These are phyloP conservation scores for Fusarium ambrosium DNA, from an alignment of 2,329 filamentous ascomycete species.

Conservation along the genomic window DNA sequence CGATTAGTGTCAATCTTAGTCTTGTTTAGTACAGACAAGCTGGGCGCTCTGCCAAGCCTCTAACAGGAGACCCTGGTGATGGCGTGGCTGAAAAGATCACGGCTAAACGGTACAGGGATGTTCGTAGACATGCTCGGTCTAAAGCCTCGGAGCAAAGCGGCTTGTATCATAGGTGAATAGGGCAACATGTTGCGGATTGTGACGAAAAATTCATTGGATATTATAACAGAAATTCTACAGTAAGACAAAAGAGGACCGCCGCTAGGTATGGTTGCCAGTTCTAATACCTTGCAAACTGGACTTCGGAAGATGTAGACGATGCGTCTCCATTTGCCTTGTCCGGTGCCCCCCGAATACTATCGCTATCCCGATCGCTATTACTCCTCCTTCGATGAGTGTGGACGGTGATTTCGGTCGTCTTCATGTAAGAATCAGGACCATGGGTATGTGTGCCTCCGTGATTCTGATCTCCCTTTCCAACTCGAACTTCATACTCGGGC, in stretches of 20 bases:
- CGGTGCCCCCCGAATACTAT: slow-evolving; percentile 12
- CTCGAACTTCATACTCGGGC: slow-evolving; percentile 37
- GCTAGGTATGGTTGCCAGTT: neutral
- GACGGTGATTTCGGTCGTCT: slow-evolving; percentile 38
- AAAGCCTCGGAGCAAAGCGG: neutral
- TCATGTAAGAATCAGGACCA: slow-evolving; percentile 22
- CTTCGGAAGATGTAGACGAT: slow-evolving; percentile 39
- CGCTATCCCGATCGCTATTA: neutral
- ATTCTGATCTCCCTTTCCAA: slow-evolving; percentile 26
- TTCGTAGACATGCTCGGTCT: neutral
- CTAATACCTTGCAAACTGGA: slow-evolving; percentile 38
- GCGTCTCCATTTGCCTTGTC: slow-evolving; percentile 29
- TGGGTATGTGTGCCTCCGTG: neutral
- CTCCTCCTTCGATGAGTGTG: slow-evolving; percentile 26
- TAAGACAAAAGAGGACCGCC: neutral
- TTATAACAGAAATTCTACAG: neutral
- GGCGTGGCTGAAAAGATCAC: neutral
- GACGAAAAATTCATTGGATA: neutral
- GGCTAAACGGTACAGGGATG: neutral
- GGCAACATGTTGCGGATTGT: neutral
- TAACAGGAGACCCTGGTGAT: neutral
- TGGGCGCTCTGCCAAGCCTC: neutral
- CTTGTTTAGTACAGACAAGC: neutral
- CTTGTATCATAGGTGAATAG: neutral
- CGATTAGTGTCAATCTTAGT: neutral